Evolutionary conservation across 495 filamentous ascomycete species (phyloP).

Genomic region (Penicillium mononematosum): DNA sequence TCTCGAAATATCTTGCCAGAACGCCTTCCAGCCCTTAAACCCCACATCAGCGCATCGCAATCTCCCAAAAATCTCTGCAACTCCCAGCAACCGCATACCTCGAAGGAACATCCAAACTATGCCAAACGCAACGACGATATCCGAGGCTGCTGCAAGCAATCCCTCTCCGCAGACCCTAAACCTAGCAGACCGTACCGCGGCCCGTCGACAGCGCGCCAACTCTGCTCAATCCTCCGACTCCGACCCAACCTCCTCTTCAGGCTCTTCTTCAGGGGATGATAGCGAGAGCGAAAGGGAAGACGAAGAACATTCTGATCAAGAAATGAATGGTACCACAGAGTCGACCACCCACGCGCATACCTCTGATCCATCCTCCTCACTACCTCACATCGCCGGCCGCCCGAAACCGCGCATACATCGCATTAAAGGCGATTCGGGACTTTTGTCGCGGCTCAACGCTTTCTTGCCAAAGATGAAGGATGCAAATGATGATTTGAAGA

Average conservation of each 20-base stretch:
- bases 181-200: slow-evolving; percentile 10
- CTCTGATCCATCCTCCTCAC: slow-evolving; percentile 15
- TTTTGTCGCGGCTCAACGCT: slow-evolving; percentile 41
- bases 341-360: neutral
- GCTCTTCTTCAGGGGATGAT: slow-evolving; percentile 29
- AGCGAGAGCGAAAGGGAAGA: slow-evolving; percentile 30
- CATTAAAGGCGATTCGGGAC: slow-evolving; percentile 28
- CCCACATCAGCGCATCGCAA: neutral
- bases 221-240: slow-evolving; percentile 23
- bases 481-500: slow-evolving; percentile 49
- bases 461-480: slow-evolving; percentile 49
- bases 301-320: slow-evolving; percentile 17
- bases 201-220: neutral
- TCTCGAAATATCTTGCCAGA: neutral
- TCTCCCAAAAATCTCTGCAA: slow-evolving; percentile 8
- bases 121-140: neutral
- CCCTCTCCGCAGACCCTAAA: slow-evolving; percentile 9
- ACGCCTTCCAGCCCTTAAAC: neutral
- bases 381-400: slow-evolving; percentile 33
- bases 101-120: neutral
- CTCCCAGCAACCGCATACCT: neutral
- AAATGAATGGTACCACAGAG: neutral
- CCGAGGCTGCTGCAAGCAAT: neutral
- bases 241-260: slow-evolving; percentile 43
- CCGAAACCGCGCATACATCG: slow-evolving; percentile 40